A percentile compares a stretch with the other conserved stretches of the same genome.
phyloP scores from a whole-genome alignment of 1,284 basidiomycete species.

The Leccinum griseonigrum region DNA sequence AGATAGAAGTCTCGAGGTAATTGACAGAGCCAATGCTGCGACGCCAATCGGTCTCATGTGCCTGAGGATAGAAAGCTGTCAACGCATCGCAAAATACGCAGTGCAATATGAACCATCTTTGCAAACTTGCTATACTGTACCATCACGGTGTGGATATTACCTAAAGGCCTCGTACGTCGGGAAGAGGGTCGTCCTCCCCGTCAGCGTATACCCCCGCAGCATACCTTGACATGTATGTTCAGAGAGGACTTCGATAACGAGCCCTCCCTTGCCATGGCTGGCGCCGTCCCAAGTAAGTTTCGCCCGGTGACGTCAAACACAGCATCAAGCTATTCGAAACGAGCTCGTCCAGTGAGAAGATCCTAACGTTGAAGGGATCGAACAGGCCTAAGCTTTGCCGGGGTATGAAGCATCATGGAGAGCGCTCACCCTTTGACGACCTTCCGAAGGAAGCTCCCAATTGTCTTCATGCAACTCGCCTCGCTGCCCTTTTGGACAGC shows the following conservation, averaged over 20 bases:
- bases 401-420: background rate
- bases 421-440: constrained; percentile 53
- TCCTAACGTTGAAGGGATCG: constrained; percentile 71
- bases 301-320: constrained; percentile 64
- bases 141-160: constrained; percentile 75
- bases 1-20: constrained; percentile 85
- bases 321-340: constrained; percentile 83
- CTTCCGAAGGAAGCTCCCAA: constrained; percentile 58
- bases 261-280: constrained; percentile 63
- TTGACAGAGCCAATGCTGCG: constrained; percentile 73
- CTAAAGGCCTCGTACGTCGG: constrained; percentile 87
- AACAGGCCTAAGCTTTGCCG: background rate
- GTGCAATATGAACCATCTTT: constrained; percentile 57
- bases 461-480: constrained; percentile 76
- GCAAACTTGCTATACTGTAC: constrained; percentile 85
- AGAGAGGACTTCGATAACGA: constrained; percentile 84
- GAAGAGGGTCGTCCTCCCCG: constrained; percentile 81
- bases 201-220: constrained; percentile 83
- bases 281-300: constrained; percentile 82
- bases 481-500: constrained; percentile 53
- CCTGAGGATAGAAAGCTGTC: constrained; percentile 28
- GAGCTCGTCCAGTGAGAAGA: constrained; percentile 92
- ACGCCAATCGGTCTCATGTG: constrained; percentile 75
- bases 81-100: background rate
- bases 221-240: constrained; percentile 89